A percentile compares a stretch with the other conserved stretches of the same genome.
Evolutionary conservation across 2,329 filamentous ascomycete species (phyloP).

Genomic region (Penicillium glabrum): DNA sequence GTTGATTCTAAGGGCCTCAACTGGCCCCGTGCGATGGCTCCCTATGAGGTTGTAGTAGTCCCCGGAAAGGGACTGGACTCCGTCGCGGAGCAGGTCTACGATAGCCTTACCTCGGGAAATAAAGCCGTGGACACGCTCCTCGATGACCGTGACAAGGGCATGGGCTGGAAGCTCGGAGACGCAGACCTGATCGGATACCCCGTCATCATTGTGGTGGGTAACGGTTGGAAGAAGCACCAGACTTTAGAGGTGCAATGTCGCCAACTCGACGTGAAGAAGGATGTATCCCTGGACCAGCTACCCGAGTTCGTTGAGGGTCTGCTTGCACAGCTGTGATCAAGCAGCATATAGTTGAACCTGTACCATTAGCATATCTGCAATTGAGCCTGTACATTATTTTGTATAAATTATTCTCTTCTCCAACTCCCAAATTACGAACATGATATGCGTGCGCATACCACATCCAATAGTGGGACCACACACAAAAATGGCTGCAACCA

Average conservation of each 20-base stretch:
- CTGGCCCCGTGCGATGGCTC: slow-evolving; percentile 85
- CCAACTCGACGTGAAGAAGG: slow-evolving; percentile 61
- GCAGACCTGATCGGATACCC: slow-evolving; percentile 89
- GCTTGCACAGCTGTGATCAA: slow-evolving; percentile 53
- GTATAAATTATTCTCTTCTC: background rate
- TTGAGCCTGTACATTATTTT: background rate
- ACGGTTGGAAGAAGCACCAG: slow-evolving; percentile 59
- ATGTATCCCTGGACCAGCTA: slow-evolving; percentile 55
- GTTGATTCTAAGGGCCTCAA: slow-evolving; percentile 73
- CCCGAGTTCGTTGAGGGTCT: slow-evolving; percentile 49
- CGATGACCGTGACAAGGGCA: slow-evolving; percentile 67
- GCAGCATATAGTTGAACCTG: background rate
- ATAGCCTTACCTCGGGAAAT: slow-evolving; percentile 49
- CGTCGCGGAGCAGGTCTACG: slow-evolving; percentile 63
- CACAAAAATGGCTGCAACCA: background rate
- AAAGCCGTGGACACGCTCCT: slow-evolving; percentile 63
- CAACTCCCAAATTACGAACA: background rate
- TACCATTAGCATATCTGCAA: background rate
- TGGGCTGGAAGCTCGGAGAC: slow-evolving; percentile 87
- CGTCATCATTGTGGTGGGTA: slow-evolving; percentile 75
- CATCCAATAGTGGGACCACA: background rate
- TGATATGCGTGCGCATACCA: background rate
- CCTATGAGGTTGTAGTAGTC: slow-evolving; percentile 75
- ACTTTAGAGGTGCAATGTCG: slow-evolving; percentile 79
- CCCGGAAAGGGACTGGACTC: slow-evolving; percentile 47